Conservation (phyloP, 768 basidiomycete species). For the Amanita polypyramis region DNA sequence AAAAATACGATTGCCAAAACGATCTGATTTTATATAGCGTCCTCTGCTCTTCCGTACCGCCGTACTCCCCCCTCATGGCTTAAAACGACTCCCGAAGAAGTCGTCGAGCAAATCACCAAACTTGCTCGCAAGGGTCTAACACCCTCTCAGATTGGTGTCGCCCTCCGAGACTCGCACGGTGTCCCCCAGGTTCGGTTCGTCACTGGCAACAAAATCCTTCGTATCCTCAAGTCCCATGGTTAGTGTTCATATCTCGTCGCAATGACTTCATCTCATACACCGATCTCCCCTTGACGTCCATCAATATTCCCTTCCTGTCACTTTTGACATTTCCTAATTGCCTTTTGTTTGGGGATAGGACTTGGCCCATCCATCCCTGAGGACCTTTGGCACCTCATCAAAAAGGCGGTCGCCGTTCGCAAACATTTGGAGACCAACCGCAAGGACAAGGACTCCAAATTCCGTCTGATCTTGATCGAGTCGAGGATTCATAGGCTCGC, state of each 20-base stretch:
- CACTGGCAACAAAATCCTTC: slow-evolving; percentile 98
- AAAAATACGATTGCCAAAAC: slow-evolving; percentile 5
- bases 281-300: slow-evolving; percentile 11
- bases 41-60: slow-evolving; percentile 96
- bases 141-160: slow-evolving; percentile 96
- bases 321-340: slow-evolving; percentile 16
- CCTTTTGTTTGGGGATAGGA: slow-evolving; percentile 64
- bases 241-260: slow-evolving; percentile 20
- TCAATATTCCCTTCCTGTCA: slow-evolving; percentile 9
- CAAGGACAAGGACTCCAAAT: slow-evolving; percentile 97
- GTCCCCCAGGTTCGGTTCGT: slow-evolving; percentile 97
- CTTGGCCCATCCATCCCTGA: slow-evolving; percentile 97
- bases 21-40: slow-evolving; percentile 32
- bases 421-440: slow-evolving; percentile 98
- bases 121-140: slow-evolving; percentile 96
- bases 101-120: slow-evolving; percentile 93
- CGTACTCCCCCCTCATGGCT: slow-evolving; percentile 93
- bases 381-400: slow-evolving; percentile 99
- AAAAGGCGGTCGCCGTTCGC: slow-evolving; percentile 98
- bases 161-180: slow-evolving; percentile 95
- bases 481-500: slow-evolving; percentile 96
- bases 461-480: slow-evolving; percentile 97
- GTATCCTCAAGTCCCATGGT: slow-evolving; percentile 95
- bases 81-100: slow-evolving; percentile 92
- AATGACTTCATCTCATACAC: slow-evolving; percentile 18